These are phyloP conservation scores for Nakaseomyces sp. DNA, from an alignment of 1,139 yeast genomes.

Conservation along the genomic window DNA sequence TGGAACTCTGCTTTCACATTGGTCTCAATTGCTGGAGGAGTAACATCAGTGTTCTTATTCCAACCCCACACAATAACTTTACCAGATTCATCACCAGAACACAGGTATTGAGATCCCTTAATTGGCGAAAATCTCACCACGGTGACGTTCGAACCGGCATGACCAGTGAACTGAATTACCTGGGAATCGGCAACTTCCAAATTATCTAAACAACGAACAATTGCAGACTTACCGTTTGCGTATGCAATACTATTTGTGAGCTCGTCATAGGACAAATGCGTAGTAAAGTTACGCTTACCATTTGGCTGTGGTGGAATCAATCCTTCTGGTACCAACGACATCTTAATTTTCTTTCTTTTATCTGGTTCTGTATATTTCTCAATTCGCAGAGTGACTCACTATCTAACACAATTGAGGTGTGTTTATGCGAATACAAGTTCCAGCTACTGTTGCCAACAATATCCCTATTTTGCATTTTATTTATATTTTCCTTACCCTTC, in stretches of 20 bases:
- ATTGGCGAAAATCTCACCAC: slow-evolving; percentile 77
- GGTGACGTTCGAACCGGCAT: slow-evolving; percentile 53
- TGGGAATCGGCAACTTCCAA: slow-evolving; percentile 32
- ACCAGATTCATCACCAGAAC: slow-evolving; percentile 88
- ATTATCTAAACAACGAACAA: slow-evolving; percentile 55
- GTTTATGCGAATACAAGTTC: too few species aligned
- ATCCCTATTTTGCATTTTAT: too few species aligned
- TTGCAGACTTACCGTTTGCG: slow-evolving; percentile 72
- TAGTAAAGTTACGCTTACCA: slow-evolving; percentile 59
- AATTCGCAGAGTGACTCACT: too few species aligned
- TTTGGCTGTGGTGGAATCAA: slow-evolving; percentile 71
- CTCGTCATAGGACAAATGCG: slow-evolving; percentile 67
- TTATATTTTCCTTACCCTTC: too few species aligned
- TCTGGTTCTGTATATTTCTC: too few species aligned
- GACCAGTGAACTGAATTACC: slow-evolving; percentile 59
- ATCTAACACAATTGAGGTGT: too few species aligned
- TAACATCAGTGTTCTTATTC: slow-evolving; percentile 13
- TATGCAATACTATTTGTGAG: slow-evolving; percentile 65
- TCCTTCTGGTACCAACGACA: slow-evolving; percentile 16
- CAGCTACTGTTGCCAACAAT: too few species aligned
- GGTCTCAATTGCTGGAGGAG: slow-evolving; percentile 36
- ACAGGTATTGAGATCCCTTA: slow-evolving; percentile 70
- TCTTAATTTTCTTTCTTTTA: too few species aligned
- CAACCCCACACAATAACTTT: slow-evolving; percentile 80
- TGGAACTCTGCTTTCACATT: slow-evolving; percentile 72